Evolutionary conservation across 768 basidiomycete species (phyloP).

Genomic region (Tylopilus rubrobrunneus): DNA sequence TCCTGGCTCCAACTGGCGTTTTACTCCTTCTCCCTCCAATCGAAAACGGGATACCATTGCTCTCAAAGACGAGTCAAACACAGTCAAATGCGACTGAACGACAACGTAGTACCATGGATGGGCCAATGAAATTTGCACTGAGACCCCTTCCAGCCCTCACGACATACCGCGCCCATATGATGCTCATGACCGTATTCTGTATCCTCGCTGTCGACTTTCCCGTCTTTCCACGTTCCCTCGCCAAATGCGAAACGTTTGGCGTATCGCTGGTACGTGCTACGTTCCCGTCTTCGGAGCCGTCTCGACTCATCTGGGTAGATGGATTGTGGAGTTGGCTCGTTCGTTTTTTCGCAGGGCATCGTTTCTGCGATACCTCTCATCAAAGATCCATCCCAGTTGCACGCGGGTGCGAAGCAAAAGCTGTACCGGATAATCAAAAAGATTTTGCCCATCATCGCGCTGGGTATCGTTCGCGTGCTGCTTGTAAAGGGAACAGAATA

Average conservation of each 20-base stretch:
- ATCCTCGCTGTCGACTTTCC: slow-evolving; percentile 97
- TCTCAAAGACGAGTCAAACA: slow-evolving; percentile 34
- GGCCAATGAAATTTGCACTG: slow-evolving; percentile 6
- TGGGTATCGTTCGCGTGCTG: slow-evolving; percentile 75
- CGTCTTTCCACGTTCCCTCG: slow-evolving; percentile 82
- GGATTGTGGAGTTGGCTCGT: slow-evolving; percentile 97
- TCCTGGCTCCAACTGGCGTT: slow-evolving; percentile 45
- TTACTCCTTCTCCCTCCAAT: slow-evolving; percentile 42
- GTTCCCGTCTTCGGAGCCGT: neutral
- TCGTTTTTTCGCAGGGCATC: slow-evolving; percentile 94
- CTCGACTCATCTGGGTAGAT: slow-evolving; percentile 52
- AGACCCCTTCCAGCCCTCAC: slow-evolving; percentile 73
- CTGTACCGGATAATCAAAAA: slow-evolving; percentile 50
- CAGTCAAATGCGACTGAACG: neutral
- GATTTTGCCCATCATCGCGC: slow-evolving; percentile 57
- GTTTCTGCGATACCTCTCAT: slow-evolving; percentile 83
- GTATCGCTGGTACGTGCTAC: slow-evolving; percentile 73
- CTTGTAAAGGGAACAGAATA: slow-evolving; percentile 93
- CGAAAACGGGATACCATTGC: slow-evolving; percentile 47
- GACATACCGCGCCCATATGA: slow-evolving; percentile 90
- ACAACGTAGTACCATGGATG: neutral
- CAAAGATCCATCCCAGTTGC: slow-evolving; percentile 54
- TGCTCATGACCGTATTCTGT: slow-evolving; percentile 84
- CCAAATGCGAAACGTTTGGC: slow-evolving; percentile 92
- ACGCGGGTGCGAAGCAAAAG: slow-evolving; percentile 47